Conservation (phyloP, 2,329 filamentous ascomycete genomes). For the Chaetomiaceae sp. region DNA sequence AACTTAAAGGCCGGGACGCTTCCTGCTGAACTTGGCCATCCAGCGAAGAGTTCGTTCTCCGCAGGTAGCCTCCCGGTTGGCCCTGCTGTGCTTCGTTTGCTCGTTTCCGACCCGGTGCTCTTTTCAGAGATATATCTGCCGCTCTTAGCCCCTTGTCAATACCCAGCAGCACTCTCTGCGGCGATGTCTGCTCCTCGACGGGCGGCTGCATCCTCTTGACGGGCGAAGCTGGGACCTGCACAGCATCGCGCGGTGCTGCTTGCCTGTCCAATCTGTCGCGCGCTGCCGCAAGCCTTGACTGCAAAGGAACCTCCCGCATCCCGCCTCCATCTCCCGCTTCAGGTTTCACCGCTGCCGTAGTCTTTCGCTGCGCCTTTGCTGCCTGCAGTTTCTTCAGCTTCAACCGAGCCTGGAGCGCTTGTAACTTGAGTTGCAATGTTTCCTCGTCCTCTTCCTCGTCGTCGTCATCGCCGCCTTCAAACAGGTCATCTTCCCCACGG, state of each 20-base stretch:
- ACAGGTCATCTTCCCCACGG: constrained; percentile 22
- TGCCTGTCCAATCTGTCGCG: constrained; percentile 24
- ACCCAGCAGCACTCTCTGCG: constrained; percentile 71
- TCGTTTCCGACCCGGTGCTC: constrained; percentile 50
- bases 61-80: constrained; percentile 37
- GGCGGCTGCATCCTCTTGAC: constrained; percentile 53
- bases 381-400: constrained; percentile 83
- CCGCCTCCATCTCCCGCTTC: constrained; percentile 15
- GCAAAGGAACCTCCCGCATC: constrained; percentile 24
- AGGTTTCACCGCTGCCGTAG: constrained; percentile 14
- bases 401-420: constrained; percentile 81
- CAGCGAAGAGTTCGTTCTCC: constrained; percentile 37
- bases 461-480: constrained; percentile 36
- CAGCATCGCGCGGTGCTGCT: constrained; percentile 30
- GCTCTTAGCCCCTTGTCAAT: constrained; percentile 80
- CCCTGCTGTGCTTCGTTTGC: constrained; percentile 9
- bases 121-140: constrained; percentile 76
- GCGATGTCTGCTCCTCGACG: constrained; percentile 58
- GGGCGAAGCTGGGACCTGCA: constrained; percentile 72
- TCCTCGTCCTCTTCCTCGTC: constrained; percentile 84
- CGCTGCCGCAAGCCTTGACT: constrained; percentile 23
- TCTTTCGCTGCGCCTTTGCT: constrained; percentile 39
- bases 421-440: constrained; percentile 75
- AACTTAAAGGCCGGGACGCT: constrained; percentile 47
- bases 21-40: constrained; percentile 28